Conservation (phyloP, 495 filamentous ascomycete genomes). For the Penicillium odoratum region DNA sequence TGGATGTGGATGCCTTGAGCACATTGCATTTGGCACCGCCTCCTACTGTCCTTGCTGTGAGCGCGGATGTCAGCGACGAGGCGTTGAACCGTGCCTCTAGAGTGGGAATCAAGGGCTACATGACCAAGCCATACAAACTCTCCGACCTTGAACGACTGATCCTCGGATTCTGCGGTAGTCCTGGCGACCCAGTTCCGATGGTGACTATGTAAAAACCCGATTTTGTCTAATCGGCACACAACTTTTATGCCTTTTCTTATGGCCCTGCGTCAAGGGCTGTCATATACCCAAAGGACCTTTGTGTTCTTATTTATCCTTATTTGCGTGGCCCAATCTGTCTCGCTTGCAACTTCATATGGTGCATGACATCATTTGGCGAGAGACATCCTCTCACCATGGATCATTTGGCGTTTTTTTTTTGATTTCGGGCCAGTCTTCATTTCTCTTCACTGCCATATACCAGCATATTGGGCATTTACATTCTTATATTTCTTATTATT, state of each 20-base stretch:
- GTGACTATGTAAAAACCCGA: conserved; percentile 1
- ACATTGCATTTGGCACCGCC: conserved; percentile 16
- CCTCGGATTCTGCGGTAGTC: conserved; percentile 55
- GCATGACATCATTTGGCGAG: conserved; percentile 1
- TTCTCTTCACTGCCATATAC: conserved; percentile 24
- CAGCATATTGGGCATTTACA: conserved; percentile 19
- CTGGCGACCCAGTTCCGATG: conserved; percentile 3
- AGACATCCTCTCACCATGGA: conserved; percentile 6
- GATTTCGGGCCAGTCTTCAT: conserved; percentile 7
- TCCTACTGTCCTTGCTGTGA: conserved; percentile 67
- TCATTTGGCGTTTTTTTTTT: conserved; percentile 14
- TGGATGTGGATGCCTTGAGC: conserved; percentile 26
- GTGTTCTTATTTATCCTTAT: not conserved
- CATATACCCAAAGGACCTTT: conserved; percentile 21
- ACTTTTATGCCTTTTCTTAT: not conserved
- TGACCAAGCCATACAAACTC: conserved; percentile 79
- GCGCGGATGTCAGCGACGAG: conserved; percentile 72
- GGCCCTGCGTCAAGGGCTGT: not conserved
- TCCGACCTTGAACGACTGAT: conserved; percentile 69
- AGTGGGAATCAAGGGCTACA: conserved; percentile 74
- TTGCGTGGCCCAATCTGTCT: not conserved
- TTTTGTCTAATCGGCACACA: not conserved
- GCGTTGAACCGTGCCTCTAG: conserved; percentile 62
- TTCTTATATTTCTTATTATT: conserved; percentile 16
- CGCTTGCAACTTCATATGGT: conserved; percentile 9